A percentile compares a stretch with the other conserved stretches of the same genome.
phyloP scores from a whole-genome alignment of 257 asterid genomes.

The Ocimum tenuiflorum region DNA sequence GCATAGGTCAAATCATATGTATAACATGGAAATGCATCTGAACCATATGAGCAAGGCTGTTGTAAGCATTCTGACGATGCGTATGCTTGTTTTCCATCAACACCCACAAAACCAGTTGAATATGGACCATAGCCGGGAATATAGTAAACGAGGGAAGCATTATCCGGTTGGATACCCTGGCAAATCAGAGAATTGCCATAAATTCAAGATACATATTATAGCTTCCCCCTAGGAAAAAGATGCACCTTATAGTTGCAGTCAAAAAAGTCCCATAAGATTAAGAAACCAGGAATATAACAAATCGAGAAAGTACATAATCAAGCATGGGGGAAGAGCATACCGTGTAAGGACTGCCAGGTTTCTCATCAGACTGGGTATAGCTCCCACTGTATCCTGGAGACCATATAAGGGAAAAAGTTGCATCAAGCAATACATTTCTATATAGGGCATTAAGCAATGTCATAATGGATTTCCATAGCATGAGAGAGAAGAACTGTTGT shows the following conservation, averaged over 20 bases:
- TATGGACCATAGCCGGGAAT: conserved; percentile 59
- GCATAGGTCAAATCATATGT: conserved; percentile 38
- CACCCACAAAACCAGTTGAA: conserved; percentile 44
- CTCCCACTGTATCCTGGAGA: conserved; percentile 46
- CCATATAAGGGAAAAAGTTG: neutral
- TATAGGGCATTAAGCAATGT: neutral
- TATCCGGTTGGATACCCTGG: conserved; percentile 45
- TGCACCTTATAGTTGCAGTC: neutral
- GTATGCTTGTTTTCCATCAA: conserved; percentile 53
- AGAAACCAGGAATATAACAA: neutral
- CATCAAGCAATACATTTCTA: neutral
- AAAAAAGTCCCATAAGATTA: neutral
- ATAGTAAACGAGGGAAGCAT: conserved; percentile 43
- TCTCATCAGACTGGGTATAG: conserved; percentile 50
- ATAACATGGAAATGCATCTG: conserved; percentile 46
- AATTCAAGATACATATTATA: too few species aligned
- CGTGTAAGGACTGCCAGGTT: conserved; percentile 35
- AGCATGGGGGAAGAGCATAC: conserved; percentile 28
- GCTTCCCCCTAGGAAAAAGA: too few species aligned
- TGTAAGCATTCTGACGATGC: conserved; percentile 43
- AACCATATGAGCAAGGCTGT: conserved; percentile 42
- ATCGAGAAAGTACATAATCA: neutral
- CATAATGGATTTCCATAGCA: neutral
- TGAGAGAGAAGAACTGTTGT: neutral
- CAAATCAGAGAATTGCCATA: conserved; percentile 4